Base-by-base conservation (phyloP, 225 moss, liverwort and hornwort genomes). In the Polytrichum commune region DNA sequence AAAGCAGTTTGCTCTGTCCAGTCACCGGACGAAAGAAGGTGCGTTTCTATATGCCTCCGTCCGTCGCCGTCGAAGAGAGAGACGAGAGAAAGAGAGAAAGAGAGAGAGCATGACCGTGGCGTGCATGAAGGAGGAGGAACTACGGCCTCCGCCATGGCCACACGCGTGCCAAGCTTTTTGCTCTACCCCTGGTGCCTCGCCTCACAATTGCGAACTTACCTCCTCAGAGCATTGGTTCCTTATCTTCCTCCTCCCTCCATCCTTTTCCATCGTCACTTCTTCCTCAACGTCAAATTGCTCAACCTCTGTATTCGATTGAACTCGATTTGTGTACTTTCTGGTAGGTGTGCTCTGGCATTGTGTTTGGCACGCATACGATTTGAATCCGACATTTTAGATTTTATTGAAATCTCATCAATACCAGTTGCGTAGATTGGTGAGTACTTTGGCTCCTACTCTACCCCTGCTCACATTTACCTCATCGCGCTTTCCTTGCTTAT, bases 91-190 rank as follows among this genome's bases (percentile, higher is more conserved):
- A 9, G 8, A 35, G 8, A 33, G 1, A 35, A n/a, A n/a, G 32
- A 32, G 1, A 32, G 32, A 6, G 8, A 33, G 76, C 66, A 33
- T 26, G 26, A 1, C 26, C 26, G 1, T 26, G 26, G 26, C 26
- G 26, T 81, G 74, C 81, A 81, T 77, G 77, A 53, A 67, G 60
- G 67, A 55, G n/a, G 72, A 66, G 66, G 29, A 74, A 81, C 67
- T 70, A 62, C 74, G 74, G 64, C 33, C 23, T 71, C 64, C 76
- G 46, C 65, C 71, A 70, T 53, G 67, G 71, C 77, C 74, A 69
- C 73, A 77, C 77, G 77, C 68, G 55, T 65, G 30, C 65, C 65
- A 20, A 30, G 30, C 32, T 29, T 32, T 70, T 60, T 60, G 46
- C 29, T 35, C 38, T 29, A 18, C 20, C 23, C 62, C 65, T 38